These are phyloP conservation scores for Penicillium ochrochloron DNA, from an alignment of 495 filamentous ascomycete genomes.

Conservation along the genomic window DNA sequence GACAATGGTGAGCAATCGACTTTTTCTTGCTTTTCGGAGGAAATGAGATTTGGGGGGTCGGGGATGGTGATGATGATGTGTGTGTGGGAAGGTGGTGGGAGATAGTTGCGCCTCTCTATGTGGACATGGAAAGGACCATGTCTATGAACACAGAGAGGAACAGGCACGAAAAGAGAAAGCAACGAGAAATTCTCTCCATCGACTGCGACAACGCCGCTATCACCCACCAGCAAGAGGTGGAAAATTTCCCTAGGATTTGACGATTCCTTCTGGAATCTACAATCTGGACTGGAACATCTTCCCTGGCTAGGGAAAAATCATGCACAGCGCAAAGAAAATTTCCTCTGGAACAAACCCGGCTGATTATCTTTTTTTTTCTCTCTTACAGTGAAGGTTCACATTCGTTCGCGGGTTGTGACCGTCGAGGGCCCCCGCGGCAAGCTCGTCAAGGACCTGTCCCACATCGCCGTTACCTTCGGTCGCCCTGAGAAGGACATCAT, in stretches of 20 bases:
- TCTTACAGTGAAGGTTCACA: constrained; percentile 83
- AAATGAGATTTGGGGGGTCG: not conserved
- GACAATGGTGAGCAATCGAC: constrained; percentile 81
- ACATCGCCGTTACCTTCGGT: constrained; percentile 94
- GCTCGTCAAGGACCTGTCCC: constrained; percentile 92
- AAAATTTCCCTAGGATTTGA: not conserved
- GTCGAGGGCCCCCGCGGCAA: constrained; percentile 97
- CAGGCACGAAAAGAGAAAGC: not conserved
- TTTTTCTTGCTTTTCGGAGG: constrained; percentile 27
- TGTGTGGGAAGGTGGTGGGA: constrained; percentile 16
- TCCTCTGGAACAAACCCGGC: constrained; percentile 12
- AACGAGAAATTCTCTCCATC: not conserved
- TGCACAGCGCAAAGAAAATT: not conserved
- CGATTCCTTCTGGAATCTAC: not conserved
- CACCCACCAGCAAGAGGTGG: constrained; percentile 15
- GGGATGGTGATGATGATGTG: constrained; percentile 11
- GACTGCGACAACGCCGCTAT: constrained; percentile 14
- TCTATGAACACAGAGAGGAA: not conserved
- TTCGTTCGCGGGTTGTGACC: constrained; percentile 93
- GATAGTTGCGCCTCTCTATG: constrained; percentile 17
- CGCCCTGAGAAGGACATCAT: constrained; percentile 79
- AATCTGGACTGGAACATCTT: not conserved
- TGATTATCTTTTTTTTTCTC: constrained; percentile 40
- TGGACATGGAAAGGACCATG: constrained; percentile 4
- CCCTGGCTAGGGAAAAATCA: not conserved